Evolutionary conservation across 2,329 filamentous ascomycete species (phyloP).

Genomic region (Alternaria ventricosa): DNA sequence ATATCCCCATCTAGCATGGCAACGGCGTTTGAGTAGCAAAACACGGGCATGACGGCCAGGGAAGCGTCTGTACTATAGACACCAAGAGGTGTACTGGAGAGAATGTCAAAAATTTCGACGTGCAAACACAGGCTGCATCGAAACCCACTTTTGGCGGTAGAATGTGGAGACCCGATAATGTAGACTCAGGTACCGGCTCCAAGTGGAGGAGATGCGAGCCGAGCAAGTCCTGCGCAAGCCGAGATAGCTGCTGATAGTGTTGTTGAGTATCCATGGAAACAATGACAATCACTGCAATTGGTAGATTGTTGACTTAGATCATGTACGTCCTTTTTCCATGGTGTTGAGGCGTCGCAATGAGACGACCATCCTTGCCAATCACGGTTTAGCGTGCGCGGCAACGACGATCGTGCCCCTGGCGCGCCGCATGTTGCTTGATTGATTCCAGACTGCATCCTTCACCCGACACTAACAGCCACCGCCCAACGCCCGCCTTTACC

Average conservation of each 20-base stretch:
- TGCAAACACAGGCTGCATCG: neutral
- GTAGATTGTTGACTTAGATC: neutral
- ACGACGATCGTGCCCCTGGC: constrained; percentile 33
- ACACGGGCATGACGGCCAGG: constrained; percentile 2
- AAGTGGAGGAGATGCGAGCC: neutral
- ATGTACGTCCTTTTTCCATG: neutral
- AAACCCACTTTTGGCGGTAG: constrained; percentile 11
- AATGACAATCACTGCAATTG: neutral
- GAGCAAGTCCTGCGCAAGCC: neutral
- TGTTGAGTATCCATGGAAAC: neutral
- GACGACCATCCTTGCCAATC: constrained; percentile 24
- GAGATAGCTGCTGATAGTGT: neutral
- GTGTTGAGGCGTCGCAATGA: constrained; percentile 13
- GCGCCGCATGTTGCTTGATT: constrained; percentile 29
- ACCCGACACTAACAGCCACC: constrained; percentile 7
- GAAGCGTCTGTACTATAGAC: constrained; percentile 13
- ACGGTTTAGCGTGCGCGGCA: constrained; percentile 29
- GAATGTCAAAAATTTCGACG: constrained; percentile 5
- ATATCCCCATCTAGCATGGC: constrained; percentile 29
- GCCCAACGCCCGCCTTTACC: constrained; percentile 1
- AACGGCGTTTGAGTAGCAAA: constrained; percentile 11
- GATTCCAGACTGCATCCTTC: constrained; percentile 16
- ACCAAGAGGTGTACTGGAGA: constrained; percentile 7
- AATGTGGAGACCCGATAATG: constrained; percentile 14
- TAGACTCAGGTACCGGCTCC: constrained; percentile 10